phyloP scores from a whole-genome alignment of 805 yeast genomes.

The Cyberlindnera mrakii region DNA sequence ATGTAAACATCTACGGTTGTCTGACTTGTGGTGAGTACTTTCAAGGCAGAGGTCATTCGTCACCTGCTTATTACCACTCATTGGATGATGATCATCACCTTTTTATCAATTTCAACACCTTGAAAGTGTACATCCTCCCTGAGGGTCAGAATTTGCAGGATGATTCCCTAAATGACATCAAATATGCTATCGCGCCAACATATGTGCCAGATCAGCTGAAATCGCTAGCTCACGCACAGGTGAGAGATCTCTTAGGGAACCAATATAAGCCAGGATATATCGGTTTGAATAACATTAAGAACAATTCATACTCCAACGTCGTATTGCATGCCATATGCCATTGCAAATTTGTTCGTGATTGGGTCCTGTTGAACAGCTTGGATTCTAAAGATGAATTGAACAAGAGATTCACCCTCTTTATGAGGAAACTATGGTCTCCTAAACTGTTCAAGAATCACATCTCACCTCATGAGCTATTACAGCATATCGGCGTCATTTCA shows the following conservation, averaged over 20 bases:
- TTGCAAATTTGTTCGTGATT: slow-evolving; percentile 42
- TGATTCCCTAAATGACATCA: slow-evolving; percentile 43
- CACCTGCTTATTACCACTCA: slow-evolving; percentile 66
- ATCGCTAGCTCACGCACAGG: slow-evolving; percentile 15
- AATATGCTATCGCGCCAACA: slow-evolving; percentile 44
- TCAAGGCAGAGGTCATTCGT: slow-evolving; percentile 57
- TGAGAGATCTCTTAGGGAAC: slow-evolving; percentile 37
- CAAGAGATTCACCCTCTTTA: slow-evolving; percentile 37
- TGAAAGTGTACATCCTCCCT: slow-evolving; percentile 55
- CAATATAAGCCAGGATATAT: slow-evolving; percentile 57
- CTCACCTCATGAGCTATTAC: slow-evolving; percentile 62
- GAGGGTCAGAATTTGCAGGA: slow-evolving; percentile 44
- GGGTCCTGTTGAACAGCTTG: slow-evolving; percentile 27
- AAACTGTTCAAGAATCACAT: slow-evolving; percentile 53
- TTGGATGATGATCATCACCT: slow-evolving; percentile 58
- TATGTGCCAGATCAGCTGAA: slow-evolving; percentile 29
- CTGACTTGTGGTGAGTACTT: slow-evolving; percentile 67
- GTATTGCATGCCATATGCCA: slow-evolving; percentile 53
- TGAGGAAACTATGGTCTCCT: slow-evolving; percentile 61
- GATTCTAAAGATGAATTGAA: slow-evolving; percentile 30
- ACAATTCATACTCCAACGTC: slow-evolving; percentile 52
- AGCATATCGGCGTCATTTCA: slow-evolving; percentile 38
- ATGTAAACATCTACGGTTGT: slow-evolving; percentile 63
- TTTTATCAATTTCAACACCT: slow-evolving; percentile 46
- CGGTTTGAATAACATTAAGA: slow-evolving; percentile 51